Evolutionary conservation across 108 stramenopile species (phyloP), one percentile per base, ranked within the genome.

Genomic region (Nitzschia palea): DNA sequence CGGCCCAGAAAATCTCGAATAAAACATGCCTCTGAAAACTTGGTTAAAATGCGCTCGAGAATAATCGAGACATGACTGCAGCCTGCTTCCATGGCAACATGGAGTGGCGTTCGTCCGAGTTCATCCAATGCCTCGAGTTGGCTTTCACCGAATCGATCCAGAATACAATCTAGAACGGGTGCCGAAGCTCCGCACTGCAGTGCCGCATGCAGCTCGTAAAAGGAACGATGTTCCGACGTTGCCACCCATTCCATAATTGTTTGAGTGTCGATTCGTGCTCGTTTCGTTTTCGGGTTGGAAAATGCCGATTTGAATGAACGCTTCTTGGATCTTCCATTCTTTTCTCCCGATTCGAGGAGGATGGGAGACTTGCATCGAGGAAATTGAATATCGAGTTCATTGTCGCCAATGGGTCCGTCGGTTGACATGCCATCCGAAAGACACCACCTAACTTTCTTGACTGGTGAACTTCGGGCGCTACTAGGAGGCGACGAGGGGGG

Each of bases 191-290:
- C 71, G 20, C 66, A 64, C 59, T 73, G 59, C 31, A 84, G 33
- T 2, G 83, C 83, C 5, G 83, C 79, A 53, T 84, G 83, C 2
- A 84, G 45, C 30, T 78, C 47, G 33, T 79, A 45, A 35, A 82
- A 82, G 6, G 55, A 34, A 28, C 68, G 70, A 2, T 52, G 64
- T 15, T 54, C 44, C 0, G 58, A 70, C 20, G 52, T 35, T 10
- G 9, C 59, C 2, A n/a, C 17, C 4, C 12, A 22, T 27, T 54
- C 37, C 37, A 40, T 40, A 6, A 12, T 40, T 12, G 37, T 40
- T 12, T 6, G 37, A 40, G 37, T 6, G 37, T 40, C 37, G 10
- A 12, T 40, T 12, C 37, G 37, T 6, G 12, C 37, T 6, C 4
- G 47, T 8, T n/a, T 48, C 47, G 47, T 48, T 48, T 48, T 48